These are phyloP conservation scores for Trichoderma koningii DNA, from an alignment of 2,329 filamentous ascomycete species.

Conservation along the genomic window DNA sequence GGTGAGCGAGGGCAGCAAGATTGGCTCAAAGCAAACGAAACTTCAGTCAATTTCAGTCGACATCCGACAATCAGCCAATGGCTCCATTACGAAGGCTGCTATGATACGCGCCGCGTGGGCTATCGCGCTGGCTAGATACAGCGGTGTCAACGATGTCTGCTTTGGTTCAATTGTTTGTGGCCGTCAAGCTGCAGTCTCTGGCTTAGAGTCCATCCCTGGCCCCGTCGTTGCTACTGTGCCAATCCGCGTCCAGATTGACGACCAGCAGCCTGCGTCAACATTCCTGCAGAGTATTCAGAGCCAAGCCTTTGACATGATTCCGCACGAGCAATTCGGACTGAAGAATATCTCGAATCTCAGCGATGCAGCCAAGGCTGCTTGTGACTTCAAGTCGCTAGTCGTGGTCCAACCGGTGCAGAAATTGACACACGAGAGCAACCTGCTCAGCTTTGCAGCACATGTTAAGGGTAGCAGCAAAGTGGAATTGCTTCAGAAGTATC, in stretches of 20 bases:
- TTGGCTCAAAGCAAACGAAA: background rate
- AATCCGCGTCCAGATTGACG: conserved; percentile 16
- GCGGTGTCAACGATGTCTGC: conserved; percentile 27
- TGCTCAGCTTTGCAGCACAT: background rate
- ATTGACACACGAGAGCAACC: background rate
- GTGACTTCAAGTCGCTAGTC: conserved; percentile 21
- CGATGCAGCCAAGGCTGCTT: conserved; percentile 22
- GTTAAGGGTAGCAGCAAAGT: background rate
- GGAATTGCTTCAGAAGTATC: conserved; percentile 13
- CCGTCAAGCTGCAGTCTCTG: conserved; percentile 21
- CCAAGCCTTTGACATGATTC: conserved; percentile 32
- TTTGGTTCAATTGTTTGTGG: conserved; percentile 33
- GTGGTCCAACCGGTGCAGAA: conserved; percentile 25
- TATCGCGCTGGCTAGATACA: conserved; percentile 28
- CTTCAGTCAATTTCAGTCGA: background rate
- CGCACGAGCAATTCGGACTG: conserved; percentile 35
- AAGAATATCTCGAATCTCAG: conserved; percentile 34
- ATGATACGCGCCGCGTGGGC: conserved; percentile 32
- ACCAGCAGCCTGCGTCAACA: background rate
- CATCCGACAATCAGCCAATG: background rate
- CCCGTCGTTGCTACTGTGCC: conserved; percentile 18
- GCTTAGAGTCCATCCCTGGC: conserved; percentile 17
- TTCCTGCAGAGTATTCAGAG: conserved; percentile 32
- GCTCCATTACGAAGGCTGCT: conserved; percentile 27
- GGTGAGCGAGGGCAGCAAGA: background rate